phyloP scores from a whole-genome alignment of 768 basidiomycete species.

The Kwoniella europaea region DNA sequence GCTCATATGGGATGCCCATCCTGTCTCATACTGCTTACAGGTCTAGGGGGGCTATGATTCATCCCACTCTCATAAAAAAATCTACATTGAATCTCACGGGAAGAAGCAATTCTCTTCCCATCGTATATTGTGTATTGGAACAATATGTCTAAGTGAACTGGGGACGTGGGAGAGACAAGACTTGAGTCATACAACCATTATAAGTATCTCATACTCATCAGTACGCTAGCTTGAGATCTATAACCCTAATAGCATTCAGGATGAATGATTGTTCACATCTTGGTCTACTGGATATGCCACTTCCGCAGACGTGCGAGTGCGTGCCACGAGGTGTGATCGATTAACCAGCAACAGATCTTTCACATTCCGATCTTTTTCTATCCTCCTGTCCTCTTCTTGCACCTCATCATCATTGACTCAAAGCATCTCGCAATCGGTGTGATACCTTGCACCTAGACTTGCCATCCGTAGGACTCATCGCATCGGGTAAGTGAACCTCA shows the following conservation, averaged over 20 bases:
- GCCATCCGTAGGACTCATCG: background rate
- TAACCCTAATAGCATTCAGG: too few relatives aligned
- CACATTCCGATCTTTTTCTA: background rate
- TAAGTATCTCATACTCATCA: background rate
- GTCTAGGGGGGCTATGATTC: too few relatives aligned
- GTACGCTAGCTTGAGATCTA: too few relatives aligned
- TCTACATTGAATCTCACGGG: too few relatives aligned
- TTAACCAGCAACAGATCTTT: background rate
- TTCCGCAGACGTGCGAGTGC: background rate
- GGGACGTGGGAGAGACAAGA: too few relatives aligned
- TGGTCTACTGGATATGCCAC: background rate
- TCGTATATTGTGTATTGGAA: too few relatives aligned
- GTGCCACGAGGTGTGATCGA: constrained; percentile 4
- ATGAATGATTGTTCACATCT: background rate
- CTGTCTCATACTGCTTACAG: too few relatives aligned
- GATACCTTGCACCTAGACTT: background rate
- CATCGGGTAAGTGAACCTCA: background rate
- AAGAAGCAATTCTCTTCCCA: too few relatives aligned
- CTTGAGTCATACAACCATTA: too few relatives aligned
- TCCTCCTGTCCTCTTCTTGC: background rate
- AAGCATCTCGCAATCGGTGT: background rate
- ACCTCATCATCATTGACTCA: background rate
- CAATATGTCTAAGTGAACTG: too few relatives aligned
- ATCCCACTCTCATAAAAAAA: too few relatives aligned
- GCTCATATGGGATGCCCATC: too few relatives aligned